Evolutionary conservation across 257 asterid genomes (phyloP).

Genomic region (Prunella vulgaris): DNA sequence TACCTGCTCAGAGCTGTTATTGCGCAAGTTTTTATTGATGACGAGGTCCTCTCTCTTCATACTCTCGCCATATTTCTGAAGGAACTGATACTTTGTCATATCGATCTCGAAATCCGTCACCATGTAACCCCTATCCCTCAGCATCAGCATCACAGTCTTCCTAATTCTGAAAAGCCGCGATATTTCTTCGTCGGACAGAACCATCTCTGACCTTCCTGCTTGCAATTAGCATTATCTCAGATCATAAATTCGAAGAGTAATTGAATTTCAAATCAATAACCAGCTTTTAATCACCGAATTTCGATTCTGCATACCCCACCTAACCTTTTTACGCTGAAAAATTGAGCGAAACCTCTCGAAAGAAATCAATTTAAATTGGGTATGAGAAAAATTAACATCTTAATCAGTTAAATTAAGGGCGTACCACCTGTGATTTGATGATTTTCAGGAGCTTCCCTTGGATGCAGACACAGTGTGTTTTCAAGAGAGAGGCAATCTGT

Average conservation of each 20-base stretch:
- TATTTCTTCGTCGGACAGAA: constrained; percentile 40
- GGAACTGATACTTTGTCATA: constrained; percentile 40
- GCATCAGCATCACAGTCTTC: constrained; percentile 47
- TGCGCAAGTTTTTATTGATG: constrained; percentile 45
- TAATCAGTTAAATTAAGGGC: background rate
- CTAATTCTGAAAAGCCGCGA: constrained; percentile 36
- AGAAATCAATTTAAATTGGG: background rate
- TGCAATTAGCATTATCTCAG: background rate
- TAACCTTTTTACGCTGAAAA: background rate
- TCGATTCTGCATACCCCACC: background rate
- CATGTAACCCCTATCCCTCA: constrained; percentile 42
- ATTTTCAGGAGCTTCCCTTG: background rate
- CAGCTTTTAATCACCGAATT: background rate
- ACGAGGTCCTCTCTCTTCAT: constrained; percentile 77
- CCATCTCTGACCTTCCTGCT: constrained; percentile 43
- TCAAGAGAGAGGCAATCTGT: background rate
- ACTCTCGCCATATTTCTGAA: constrained; percentile 55
- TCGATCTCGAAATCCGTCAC: constrained; percentile 44
- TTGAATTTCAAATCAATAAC: background rate
- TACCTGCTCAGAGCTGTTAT: constrained; percentile 54
- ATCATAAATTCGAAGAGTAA: background rate
- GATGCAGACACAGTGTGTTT: background rate
- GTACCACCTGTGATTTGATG: constrained; percentile 7
- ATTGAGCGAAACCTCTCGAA: background rate
- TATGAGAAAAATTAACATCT: too few relatives aligned